Base-by-base conservation (phyloP, 2,329 filamentous ascomycete species). In the Cytospora paraplurivora region DNA sequence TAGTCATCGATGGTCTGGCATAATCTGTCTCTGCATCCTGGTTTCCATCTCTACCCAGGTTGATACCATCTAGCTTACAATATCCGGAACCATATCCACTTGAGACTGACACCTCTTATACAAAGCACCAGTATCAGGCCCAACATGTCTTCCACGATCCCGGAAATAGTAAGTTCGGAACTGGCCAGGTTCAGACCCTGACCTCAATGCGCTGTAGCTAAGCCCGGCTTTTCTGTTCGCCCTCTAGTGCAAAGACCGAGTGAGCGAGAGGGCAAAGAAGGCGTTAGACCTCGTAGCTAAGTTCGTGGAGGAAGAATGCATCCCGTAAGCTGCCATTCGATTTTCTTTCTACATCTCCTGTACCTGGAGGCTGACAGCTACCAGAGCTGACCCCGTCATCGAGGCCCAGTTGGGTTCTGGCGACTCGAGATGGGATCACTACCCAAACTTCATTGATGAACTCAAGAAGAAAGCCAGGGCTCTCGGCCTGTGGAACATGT, bases 401-500 rank as follows among this genome's bases (percentile, higher is more conserved):
- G 80, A 87, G 63, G 91, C 92, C 70, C 91, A 96, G 78, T 82
- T 96, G 61, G 93, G 92, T 70, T 78, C 88, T 65, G 92, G 91
- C 67, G 82, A 88, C 56, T 79, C 85, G 67, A 87, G 94, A 81
- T 98, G 94, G 90, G 85, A 89, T 68, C 78, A 82, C 47, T 90
- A 96, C 75, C 94, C 95, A 0, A 75, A 82, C 50, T 83, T 98
- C 71, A 85, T 99, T 66, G 95, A 99, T 70, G 89, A 95, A 62
- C 85, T 99, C 71, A 98, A 98, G 84, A 81, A 79, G 68, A 91
- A 93, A 76, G 95, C 94, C 52, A 85, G 83, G 73, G 84, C 89
- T 70, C 84, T 97, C 33, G 95, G 94, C 1, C 82, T 99, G 53
- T 99, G 95, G 95, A 99, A 99, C 79, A 90, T 99, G 89, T 99